Evolutionary conservation across 306 rosid genomes (phyloP).

Genomic region (Dalbergia cochinchinensis): DNA sequence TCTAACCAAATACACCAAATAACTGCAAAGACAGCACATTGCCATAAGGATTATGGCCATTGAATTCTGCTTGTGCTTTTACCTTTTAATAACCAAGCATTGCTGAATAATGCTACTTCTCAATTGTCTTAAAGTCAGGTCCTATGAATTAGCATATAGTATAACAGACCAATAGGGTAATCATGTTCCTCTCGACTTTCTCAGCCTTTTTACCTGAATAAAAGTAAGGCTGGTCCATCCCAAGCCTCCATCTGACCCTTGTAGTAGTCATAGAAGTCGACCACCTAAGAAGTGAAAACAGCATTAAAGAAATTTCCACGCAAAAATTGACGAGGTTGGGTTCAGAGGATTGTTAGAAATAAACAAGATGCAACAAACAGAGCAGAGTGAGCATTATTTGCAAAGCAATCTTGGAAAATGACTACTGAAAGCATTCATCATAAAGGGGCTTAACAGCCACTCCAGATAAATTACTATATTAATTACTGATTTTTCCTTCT

Average conservation of each 20-base stretch:
- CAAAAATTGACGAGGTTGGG: conserved; percentile 25
- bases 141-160: conserved; percentile 25
- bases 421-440: conserved; percentile 27
- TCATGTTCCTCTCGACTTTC: conserved; percentile 22
- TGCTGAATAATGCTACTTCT: conserved; percentile 14
- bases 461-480: background rate
- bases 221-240: conserved; percentile 99
- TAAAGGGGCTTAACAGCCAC: background rate
- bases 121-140: conserved; percentile 14
- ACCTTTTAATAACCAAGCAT: conserved; percentile 8
- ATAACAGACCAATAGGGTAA: conserved; percentile 22
- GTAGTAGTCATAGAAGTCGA: conserved; percentile 97
- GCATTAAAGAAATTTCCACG: conserved; percentile 35
- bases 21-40: too few relatives aligned
- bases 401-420: conserved; percentile 28
- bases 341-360: conserved; percentile 31
- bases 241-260: conserved; percentile 99
- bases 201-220: conserved; percentile 77
- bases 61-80: conserved; percentile 11
- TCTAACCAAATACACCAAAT: too few relatives aligned
- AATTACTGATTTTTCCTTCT: conserved; percentile 3
- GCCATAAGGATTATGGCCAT: background rate
- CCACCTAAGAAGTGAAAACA: conserved; percentile 60
- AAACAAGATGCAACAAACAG: conserved; percentile 37
- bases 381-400: conserved; percentile 14